A percentile compares a stretch with the other conserved stretches of the same genome.
phyloP scores from a whole-genome alignment of 768 basidiomycete species.

The Inosperma sp. region DNA sequence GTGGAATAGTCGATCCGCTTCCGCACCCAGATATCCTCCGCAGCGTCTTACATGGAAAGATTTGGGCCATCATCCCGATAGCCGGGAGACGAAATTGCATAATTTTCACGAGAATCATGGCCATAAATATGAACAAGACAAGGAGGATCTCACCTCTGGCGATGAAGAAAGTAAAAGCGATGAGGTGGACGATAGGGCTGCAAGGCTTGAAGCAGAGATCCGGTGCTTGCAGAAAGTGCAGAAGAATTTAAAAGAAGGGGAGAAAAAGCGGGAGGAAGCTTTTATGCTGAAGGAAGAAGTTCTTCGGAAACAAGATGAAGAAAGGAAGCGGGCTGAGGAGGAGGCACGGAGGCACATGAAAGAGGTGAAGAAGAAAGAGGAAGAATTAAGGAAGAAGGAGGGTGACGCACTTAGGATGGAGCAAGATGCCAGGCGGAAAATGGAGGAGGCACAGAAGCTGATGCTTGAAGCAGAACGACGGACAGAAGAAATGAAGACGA shows the following conservation, averaged over 20 bases:
- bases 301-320: constrained; percentile 24
- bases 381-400: constrained; percentile 22
- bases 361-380: constrained; percentile 26
- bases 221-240: constrained; percentile 19
- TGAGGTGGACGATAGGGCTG: constrained; percentile 18
- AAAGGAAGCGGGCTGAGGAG: constrained; percentile 20
- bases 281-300: no score
- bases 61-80: no score
- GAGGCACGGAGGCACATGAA: constrained; percentile 4
- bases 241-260: constrained; percentile 23
- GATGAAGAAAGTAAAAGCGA: constrained; percentile 31
- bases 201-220: constrained; percentile 25
- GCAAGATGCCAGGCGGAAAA: background rate
- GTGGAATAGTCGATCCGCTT: no score
- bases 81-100: no score
- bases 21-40: no score
- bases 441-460: constrained; percentile 23
- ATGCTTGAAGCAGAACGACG: constrained; percentile 22
- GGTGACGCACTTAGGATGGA: constrained; percentile 20
- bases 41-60: no score
- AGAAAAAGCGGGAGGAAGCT: constrained; percentile 23
- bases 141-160: no score
- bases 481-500: constrained; percentile 22
- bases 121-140: no score
- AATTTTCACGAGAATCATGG: no score